Evolutionary conservation across 2,329 filamentous ascomycete species (phyloP).

Genomic region (Fusarium compactum): DNA sequence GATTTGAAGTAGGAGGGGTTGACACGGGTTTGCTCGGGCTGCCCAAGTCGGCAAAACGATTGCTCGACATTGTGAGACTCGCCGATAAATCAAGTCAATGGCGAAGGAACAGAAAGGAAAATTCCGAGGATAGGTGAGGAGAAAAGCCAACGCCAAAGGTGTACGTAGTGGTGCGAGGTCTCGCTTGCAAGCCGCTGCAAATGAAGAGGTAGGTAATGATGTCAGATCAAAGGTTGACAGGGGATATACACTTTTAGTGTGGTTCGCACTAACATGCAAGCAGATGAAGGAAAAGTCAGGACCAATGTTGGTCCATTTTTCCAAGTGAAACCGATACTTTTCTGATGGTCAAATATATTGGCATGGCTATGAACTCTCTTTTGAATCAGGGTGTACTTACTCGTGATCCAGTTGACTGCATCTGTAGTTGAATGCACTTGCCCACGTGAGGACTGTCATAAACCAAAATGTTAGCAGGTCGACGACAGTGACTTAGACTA

Average conservation of each 20-base stretch:
- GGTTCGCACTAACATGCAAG: slow-evolving; percentile 16
- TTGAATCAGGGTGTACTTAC: background rate
- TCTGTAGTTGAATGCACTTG: background rate
- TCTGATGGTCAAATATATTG: background rate
- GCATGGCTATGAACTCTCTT: background rate
- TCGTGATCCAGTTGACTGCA: background rate
- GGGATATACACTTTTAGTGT: slow-evolving; percentile 17
- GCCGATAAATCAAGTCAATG: slow-evolving; percentile 9
- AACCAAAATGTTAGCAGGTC: background rate
- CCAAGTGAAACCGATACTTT: background rate
- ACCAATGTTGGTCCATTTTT: background rate
- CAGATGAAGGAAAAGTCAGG: background rate
- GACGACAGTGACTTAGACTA: background rate
- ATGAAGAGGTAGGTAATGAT: slow-evolving; percentile 46
- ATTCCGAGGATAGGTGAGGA: slow-evolving; percentile 2
- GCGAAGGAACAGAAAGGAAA: slow-evolving; percentile 10
- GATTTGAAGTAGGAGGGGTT: slow-evolving; percentile 15
- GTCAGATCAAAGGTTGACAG: slow-evolving; percentile 38
- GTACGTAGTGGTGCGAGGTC: slow-evolving; percentile 10
- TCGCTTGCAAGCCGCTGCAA: slow-evolving; percentile 21
- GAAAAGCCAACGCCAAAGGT: slow-evolving; percentile 11
- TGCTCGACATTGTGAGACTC: slow-evolving; percentile 50
- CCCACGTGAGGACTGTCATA: slow-evolving; percentile 11
- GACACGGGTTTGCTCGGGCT: slow-evolving; percentile 25
- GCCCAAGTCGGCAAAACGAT: slow-evolving; percentile 48